phyloP scores from a whole-genome alignment of 2,329 filamentous ascomycete genomes.

The Rasamsonia emersonii region DNA sequence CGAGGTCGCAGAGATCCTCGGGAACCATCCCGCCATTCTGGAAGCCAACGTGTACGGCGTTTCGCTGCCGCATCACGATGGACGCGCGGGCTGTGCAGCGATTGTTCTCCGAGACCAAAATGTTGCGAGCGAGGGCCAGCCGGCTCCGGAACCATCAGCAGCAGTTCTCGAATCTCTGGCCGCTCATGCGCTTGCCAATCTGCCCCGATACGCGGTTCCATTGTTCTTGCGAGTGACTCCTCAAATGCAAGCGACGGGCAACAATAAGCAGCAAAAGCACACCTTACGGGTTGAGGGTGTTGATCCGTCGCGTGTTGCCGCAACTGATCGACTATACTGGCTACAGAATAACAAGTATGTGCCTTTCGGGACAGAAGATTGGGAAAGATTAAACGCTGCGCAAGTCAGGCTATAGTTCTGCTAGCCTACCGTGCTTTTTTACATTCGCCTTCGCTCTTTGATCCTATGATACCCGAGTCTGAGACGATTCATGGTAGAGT shows the following conservation, averaged over 20 bases:
- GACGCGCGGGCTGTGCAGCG: constrained; percentile 72
- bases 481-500: no score
- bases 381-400: constrained; percentile 58
- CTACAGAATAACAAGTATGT: constrained; percentile 58
- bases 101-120: constrained; percentile 48
- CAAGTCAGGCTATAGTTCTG: constrained; percentile 57
- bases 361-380: constrained; percentile 58
- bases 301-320: constrained; percentile 43
- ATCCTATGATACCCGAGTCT: no score
- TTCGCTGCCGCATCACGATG: constrained; percentile 68
- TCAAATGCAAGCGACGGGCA: constrained; percentile 63
- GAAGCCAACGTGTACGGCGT: constrained; percentile 88
- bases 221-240: constrained; percentile 64
- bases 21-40: constrained; percentile 54
- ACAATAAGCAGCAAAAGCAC: constrained; percentile 83
- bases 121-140: constrained; percentile 12
- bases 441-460: no score
- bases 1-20: constrained; percentile 70
- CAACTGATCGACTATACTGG: constrained; percentile 53
- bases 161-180: constrained; percentile 53
- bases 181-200: constrained; percentile 44
- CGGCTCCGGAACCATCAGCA: constrained; percentile 23
- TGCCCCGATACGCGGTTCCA: constrained; percentile 69
- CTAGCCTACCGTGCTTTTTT: no score
- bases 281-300: constrained; percentile 64